These are phyloP conservation scores for Blastobotrys terrestris DNA, from an alignment of 805 yeast genomes.

Conservation along the genomic window DNA sequence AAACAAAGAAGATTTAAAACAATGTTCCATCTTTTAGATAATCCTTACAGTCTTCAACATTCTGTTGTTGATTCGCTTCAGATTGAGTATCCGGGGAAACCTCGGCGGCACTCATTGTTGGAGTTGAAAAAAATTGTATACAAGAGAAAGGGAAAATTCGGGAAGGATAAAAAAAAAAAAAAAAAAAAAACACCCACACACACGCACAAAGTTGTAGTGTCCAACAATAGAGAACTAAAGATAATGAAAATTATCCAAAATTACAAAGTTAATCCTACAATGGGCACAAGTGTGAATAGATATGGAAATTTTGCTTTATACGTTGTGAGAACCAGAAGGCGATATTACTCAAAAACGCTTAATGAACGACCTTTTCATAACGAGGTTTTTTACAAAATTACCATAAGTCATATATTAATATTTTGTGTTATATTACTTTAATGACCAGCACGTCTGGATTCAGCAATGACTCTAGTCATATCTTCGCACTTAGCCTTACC, in stretches of 20 bases:
- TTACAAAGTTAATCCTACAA: too few relatives aligned
- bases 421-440: conserved; percentile 7
- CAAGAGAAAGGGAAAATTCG: not conserved
- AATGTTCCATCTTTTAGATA: too few relatives aligned
- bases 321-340: too few relatives aligned
- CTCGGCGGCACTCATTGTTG: not conserved
- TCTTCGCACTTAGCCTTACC: conserved; percentile 99
- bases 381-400: not conserved
- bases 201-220: not conserved
- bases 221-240: too few relatives aligned
- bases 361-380: not conserved
- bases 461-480: conserved; percentile 92
- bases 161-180: not conserved
- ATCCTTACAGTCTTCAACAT: not conserved
- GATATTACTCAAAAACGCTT: too few relatives aligned
- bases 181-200: not conserved
- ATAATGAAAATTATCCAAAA: too few relatives aligned
- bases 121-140: not conserved
- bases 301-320: too few relatives aligned
- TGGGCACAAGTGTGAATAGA: too few relatives aligned
- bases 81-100: not conserved
- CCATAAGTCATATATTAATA: not conserved
- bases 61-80: not conserved
- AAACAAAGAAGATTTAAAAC: too few relatives aligned
- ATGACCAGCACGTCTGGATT: conserved; percentile 57